Conservation (phyloP, 495 filamentous ascomycete genomes). For the Podospora didyma region DNA sequence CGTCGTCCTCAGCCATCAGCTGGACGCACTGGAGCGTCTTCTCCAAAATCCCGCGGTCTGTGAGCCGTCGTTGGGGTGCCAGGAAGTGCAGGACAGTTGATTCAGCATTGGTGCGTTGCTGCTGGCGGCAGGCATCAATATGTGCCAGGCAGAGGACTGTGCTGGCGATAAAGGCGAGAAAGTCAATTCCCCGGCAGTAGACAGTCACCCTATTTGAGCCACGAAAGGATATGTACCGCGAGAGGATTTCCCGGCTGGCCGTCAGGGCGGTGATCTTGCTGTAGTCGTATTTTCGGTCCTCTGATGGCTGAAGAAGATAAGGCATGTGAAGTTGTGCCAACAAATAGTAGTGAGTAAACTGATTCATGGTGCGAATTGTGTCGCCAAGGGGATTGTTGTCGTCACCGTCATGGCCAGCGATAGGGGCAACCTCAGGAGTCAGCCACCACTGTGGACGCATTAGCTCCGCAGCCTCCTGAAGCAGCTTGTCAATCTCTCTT, state of each 20-base stretch:
- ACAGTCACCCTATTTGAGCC: constrained; percentile 12
- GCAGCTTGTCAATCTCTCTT: constrained; percentile 20
- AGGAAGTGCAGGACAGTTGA: constrained; percentile 14
- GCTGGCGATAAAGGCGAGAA: constrained; percentile 30
- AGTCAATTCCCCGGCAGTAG: constrained; percentile 37
- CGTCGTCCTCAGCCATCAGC: constrained; percentile 35
- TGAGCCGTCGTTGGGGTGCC: constrained; percentile 33
- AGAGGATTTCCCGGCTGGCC: constrained; percentile 35
- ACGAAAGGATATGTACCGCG: constrained; percentile 35
- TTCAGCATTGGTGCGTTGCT: too few relatives aligned
- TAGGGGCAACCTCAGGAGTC: constrained; percentile 3
- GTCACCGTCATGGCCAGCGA: neutral
- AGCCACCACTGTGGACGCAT: constrained; percentile 34
- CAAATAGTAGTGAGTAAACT: constrained; percentile 32
- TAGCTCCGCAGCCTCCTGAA: constrained; percentile 23
- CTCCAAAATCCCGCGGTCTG: constrained; percentile 45
- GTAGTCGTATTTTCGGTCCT: constrained; percentile 25
- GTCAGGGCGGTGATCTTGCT: constrained; percentile 33
- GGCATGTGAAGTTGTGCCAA: constrained; percentile 34
- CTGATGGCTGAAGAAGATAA: constrained; percentile 24
- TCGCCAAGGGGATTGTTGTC: constrained; percentile 14
- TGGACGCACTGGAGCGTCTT: constrained; percentile 41
- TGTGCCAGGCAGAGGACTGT: constrained; percentile 27
- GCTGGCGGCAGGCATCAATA: constrained; percentile 6
- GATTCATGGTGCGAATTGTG: constrained; percentile 24